Percentiles rank a stretch among this genome's conserved stretches.
Conservation (phyloP, 257 asterid species). For the Hygrophila difformis region DNA sequence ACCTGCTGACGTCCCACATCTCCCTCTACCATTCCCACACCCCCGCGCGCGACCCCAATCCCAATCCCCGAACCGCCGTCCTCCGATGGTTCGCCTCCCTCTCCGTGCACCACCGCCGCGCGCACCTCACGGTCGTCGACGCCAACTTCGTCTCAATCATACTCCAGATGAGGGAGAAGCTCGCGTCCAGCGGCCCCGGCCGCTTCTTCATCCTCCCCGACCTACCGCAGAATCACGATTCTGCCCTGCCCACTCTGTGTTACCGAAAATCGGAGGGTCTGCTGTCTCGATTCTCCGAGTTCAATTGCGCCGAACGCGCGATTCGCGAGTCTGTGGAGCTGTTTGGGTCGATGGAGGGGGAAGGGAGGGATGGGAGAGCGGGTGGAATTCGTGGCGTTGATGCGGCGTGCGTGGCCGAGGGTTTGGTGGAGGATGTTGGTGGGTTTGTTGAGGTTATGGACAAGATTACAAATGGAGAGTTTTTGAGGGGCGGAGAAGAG, state of each 20-base stretch:
- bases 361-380: conserved; percentile 16
- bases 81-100: conserved; percentile 88
- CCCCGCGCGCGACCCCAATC: conserved; percentile 20
- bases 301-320: conserved; percentile 31
- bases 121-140: conserved; percentile 58
- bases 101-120: conserved; percentile 70
- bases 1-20: conserved; percentile 78
- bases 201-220: conserved; percentile 75
- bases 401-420: conserved; percentile 51
- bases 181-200: conserved; percentile 42
- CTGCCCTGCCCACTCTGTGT: conserved; percentile 68
- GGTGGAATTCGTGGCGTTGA: conserved; percentile 30
- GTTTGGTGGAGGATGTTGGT: conserved; percentile 47
- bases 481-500: conserved; percentile 69
- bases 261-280: conserved; percentile 71
- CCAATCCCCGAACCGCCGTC: conserved; percentile 42
- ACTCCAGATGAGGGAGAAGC: conserved; percentile 55
- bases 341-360: conserved; percentile 75
- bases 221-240: conserved; percentile 42
- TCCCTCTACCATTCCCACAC: conserved; percentile 60
- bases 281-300: conserved; percentile 38
- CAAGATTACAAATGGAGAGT: conserved; percentile 53
- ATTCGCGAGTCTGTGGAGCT: conserved; percentile 49
- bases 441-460: conserved; percentile 54
- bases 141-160: conserved; percentile 43